Conservation (phyloP, 106 monocot species). For the Dioscorea alata region DNA sequence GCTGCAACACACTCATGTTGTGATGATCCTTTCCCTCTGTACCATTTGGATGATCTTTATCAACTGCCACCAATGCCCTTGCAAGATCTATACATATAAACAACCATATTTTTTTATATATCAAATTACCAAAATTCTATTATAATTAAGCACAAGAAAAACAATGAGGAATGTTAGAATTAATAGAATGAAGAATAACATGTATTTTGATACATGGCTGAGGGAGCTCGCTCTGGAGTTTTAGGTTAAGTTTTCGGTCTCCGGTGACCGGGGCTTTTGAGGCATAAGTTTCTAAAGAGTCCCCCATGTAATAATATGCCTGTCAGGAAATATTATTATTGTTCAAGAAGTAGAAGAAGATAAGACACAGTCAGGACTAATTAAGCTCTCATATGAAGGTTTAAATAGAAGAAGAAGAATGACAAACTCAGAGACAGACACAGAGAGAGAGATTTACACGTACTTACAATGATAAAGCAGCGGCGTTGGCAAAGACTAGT, state of each 20-base stretch:
- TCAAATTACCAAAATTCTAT: too few relatives aligned
- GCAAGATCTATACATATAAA: conserved; percentile 14
- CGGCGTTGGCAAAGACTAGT: too few relatives aligned
- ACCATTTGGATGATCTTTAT: conserved; percentile 24
- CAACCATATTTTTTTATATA: too few relatives aligned
- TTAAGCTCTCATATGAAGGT: too few relatives aligned
- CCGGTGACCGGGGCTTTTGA: conserved; percentile 3
- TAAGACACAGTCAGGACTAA: too few relatives aligned
- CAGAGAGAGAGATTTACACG: too few relatives aligned
- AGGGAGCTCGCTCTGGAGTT: conserved; percentile 1
- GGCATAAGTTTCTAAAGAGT: conserved; percentile 7
- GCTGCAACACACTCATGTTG: conserved; percentile 49
- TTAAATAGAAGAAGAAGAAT: too few relatives aligned
- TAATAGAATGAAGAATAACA: neutral
- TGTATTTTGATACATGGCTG: conserved; percentile 2
- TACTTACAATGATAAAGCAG: too few relatives aligned
- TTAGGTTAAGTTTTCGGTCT: conserved; percentile 5
- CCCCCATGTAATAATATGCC: neutral
- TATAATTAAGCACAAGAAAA: neutral
- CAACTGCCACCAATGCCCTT: conserved; percentile 30
- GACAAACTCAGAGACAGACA: too few relatives aligned
- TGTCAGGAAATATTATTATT: too few relatives aligned
- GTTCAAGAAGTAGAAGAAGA: too few relatives aligned
- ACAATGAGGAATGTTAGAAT: neutral
- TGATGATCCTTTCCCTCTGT: conserved; percentile 23